Evolutionary conservation across 2,329 filamentous ascomycete genomes (phyloP).

Genomic region (Fusarium sp.): DNA sequence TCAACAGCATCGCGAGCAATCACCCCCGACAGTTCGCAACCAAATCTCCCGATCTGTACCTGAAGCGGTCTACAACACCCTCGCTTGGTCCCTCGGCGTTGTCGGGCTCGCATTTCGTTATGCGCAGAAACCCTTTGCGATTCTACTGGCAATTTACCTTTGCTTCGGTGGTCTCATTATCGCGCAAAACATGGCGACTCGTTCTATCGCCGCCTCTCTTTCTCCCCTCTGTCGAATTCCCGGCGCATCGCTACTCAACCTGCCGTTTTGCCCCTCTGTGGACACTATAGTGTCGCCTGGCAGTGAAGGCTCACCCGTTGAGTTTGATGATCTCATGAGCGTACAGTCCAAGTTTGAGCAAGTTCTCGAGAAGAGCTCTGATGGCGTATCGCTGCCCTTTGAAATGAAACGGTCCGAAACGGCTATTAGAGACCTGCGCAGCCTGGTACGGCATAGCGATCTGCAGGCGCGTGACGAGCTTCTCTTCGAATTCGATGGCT

Average conservation of each 20-base stretch:
- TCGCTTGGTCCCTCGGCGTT: conserved; percentile 65
- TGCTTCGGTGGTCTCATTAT: conserved; percentile 68
- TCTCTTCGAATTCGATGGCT: conserved; percentile 78
- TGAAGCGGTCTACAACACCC: conserved; percentile 52
- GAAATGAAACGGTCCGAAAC: conserved; percentile 83
- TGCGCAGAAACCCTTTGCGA: conserved; percentile 71
- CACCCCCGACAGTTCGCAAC: conserved; percentile 41
- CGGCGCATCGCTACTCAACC: conserved; percentile 67
- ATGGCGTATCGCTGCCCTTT: conserved; percentile 74
- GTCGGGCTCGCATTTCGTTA: conserved; percentile 69
- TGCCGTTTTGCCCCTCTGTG: conserved; percentile 69
- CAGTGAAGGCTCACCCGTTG: conserved; percentile 54
- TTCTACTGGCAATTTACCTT: conserved; percentile 70
- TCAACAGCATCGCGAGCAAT: conserved; percentile 17
- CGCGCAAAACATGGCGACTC: conserved; percentile 69
- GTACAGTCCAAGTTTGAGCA: conserved; percentile 82
- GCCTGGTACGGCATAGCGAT: conserved; percentile 75
- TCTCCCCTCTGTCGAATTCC: conserved; percentile 78
- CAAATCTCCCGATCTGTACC: conserved; percentile 53
- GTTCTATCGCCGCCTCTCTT: conserved; percentile 69
- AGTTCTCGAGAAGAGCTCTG: conserved; percentile 74
- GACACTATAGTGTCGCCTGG: conserved; percentile 44
- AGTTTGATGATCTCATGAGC: conserved; percentile 80
- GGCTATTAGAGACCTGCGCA: conserved; percentile 78
- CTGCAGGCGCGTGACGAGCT: conserved; percentile 76